Evolutionary conservation across 1,284 basidiomycete species (phyloP), one percentile per base, ranked within the genome.

Genomic region (Boletus nobilissimus): DNA sequence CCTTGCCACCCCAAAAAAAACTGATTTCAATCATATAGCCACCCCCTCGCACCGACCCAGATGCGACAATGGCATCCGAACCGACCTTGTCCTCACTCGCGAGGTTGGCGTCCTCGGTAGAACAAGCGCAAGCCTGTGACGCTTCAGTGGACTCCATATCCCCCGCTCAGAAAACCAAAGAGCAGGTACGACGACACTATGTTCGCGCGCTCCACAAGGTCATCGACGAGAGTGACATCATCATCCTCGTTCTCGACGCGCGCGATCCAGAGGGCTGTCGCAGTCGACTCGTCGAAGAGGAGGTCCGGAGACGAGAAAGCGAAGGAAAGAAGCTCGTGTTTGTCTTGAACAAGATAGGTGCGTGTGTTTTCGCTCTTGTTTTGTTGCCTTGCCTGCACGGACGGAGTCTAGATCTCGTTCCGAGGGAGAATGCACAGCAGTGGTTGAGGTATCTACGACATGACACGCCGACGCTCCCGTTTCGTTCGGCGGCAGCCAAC

Each of bases 361-460:
- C 76, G 93, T n/a, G 5, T 18, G 9, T 39, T 70, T 68, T 65
- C 38, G 29, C 34, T 72, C 36, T 43, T 54, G 3, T 46, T 62
- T 7, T 16, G 3, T 38, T 10, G 34, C 22, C 29, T 43, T 6
- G 18, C 32, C 11, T 16, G 39, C 13, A 14, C 4, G 7, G n/a
- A 11, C n/a, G 13, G 38, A 10, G 48, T 80, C 13, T 78, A 97
- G 97, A 99, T 85, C 91, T 99, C 10, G 94, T 99, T 5, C 97
- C 98, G 5, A 91, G 93, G 71, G 91, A 93, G 29, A 98, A 98
- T 82, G 96, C 97, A 9, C 94, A 97, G 84, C 91, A 91, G 60
- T 99, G 98, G 98, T 89, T 99, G 36, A 93, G 93, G 77, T 92
- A 98, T 85, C 91, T 99, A 11, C 94, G 97, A 24, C 96, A 98